phyloP scores from a whole-genome alignment of 345 rosid genomes.

The Triadica sebifera region DNA sequence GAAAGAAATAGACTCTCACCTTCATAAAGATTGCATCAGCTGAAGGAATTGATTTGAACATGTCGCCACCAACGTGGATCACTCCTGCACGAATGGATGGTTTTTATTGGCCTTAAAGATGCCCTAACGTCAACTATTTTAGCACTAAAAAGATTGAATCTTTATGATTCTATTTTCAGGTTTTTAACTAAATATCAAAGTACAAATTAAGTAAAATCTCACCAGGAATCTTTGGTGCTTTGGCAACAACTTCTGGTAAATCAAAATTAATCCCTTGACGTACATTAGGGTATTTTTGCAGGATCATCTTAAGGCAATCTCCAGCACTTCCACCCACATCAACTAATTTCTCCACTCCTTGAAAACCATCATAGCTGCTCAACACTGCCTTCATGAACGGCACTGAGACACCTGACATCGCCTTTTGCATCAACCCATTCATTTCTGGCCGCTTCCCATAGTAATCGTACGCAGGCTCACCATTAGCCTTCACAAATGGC shows the following conservation, averaged over 20 bases:
- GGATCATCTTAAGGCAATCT: conserved; percentile 83
- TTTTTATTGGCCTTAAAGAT: background rate
- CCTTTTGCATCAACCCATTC: conserved; percentile 80
- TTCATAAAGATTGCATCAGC: conserved; percentile 81
- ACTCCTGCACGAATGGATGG: conserved; percentile 18
- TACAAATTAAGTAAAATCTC: conserved; percentile 7
- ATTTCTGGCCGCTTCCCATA: conserved; percentile 78
- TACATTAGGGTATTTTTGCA: conserved; percentile 45
- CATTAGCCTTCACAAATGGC: conserved; percentile 75
- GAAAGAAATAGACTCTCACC: conserved; percentile 34
- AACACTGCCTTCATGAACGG: conserved; percentile 77
- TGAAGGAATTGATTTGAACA: conserved; percentile 41
- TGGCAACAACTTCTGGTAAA: conserved; percentile 79
- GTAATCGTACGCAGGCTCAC: conserved; percentile 61
- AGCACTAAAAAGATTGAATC: too few relatives aligned
- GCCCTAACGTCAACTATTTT: background rate
- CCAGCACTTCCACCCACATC: conserved; percentile 98
- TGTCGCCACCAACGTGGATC: conserved; percentile 30
- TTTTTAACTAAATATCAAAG: background rate
- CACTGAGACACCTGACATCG: conserved; percentile 88
- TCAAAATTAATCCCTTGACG: conserved; percentile 75
- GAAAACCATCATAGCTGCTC: conserved; percentile 67
- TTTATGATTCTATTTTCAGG: too few relatives aligned
- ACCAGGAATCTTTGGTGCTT: conserved; percentile 72
- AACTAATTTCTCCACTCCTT: conserved; percentile 49